These are phyloP conservation scores for Parathielavia hyrcaniae DNA, from an alignment of 495 filamentous ascomycete species.

Conservation along the genomic window DNA sequence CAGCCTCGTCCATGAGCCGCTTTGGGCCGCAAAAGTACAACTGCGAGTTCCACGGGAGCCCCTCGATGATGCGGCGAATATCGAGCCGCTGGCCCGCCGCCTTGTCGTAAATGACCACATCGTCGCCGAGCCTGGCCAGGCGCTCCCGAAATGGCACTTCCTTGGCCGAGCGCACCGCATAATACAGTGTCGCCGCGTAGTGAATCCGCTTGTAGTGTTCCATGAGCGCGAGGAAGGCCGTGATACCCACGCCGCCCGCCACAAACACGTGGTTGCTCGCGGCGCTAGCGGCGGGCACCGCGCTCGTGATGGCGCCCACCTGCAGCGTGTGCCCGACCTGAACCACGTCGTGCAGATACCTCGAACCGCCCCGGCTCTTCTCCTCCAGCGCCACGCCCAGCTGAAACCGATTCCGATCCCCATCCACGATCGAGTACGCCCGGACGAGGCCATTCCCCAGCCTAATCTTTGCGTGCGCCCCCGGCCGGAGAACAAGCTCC, in stretches of 20 bases:
- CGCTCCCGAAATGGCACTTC: slow-evolving; percentile 45
- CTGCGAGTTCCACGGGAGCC: slow-evolving; percentile 42
- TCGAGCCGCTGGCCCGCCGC: slow-evolving; percentile 44
- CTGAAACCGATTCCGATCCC: slow-evolving; percentile 37
- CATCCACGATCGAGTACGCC: slow-evolving; percentile 46
- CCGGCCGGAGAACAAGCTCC: slow-evolving; percentile 24
- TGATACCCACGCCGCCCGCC: slow-evolving; percentile 49
- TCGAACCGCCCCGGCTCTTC: slow-evolving; percentile 43
- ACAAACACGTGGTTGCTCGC: slow-evolving; percentile 49
- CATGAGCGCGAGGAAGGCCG: slow-evolving; percentile 42
- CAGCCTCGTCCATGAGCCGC: slow-evolving; percentile 46
- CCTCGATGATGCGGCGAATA: slow-evolving; percentile 35
- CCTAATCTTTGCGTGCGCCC: slow-evolving; percentile 41
- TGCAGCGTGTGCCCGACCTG: slow-evolving; percentile 42
- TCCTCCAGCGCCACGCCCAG: slow-evolving; percentile 44
- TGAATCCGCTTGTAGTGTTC: slow-evolving; percentile 37
- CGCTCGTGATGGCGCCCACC: slow-evolving; percentile 38
- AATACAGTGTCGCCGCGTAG: slow-evolving; percentile 43
- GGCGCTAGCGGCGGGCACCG: slow-evolving; percentile 28
- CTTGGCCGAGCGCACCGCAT: slow-evolving; percentile 40
- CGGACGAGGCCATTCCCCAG: slow-evolving; percentile 41
- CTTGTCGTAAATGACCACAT: slow-evolving; percentile 43
- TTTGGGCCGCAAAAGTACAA: slow-evolving; percentile 51
- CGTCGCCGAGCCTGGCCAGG: slow-evolving; percentile 31
- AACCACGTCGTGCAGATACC: slow-evolving; percentile 43